Percentiles rank a stretch among this genome's conserved stretches.
phyloP scores from a whole-genome alignment of 169 alveolate species.

The Plasmodium chabaudi region DNA sequence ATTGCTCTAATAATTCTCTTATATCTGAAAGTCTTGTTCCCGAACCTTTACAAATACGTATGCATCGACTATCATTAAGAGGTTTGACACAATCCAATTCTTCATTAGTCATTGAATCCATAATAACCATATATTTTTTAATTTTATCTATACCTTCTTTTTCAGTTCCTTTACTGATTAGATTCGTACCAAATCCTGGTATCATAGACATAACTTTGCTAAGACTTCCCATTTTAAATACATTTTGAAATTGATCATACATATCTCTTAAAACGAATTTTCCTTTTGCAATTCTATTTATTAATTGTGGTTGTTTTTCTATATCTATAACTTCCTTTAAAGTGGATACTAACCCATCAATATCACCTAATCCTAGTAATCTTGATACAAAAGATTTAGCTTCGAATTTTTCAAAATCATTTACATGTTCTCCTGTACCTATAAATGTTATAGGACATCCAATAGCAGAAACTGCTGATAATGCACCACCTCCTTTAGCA shows the following conservation, averaged over 20 bases:
- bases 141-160: conserved; percentile 97
- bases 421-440: conserved; percentile 99
- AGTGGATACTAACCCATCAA: conserved; percentile 95
- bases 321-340: conserved; percentile 96
- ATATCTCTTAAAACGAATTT: conserved; percentile 96
- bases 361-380: conserved; percentile 98
- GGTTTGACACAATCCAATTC: conserved; percentile 95
- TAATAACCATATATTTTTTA: conserved; percentile 95
- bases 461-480: conserved; percentile 98
- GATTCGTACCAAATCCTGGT: conserved; percentile 92
- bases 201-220: conserved; percentile 96
- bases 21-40: conserved; percentile 95
- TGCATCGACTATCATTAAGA: conserved; percentile 92
- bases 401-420: conserved; percentile 98
- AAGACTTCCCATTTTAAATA: conserved; percentile 96
- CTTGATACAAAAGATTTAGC: conserved; percentile 98
- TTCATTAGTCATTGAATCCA: conserved; percentile 97
- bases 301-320: conserved; percentile 95
- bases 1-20: conserved; percentile 93
- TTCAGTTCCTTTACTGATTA: conserved; percentile 95
- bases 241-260: conserved; percentile 96
- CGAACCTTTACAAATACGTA: conserved; percentile 96
- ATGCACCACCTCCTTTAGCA: conserved; percentile 99
- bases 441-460: conserved; percentile 94
- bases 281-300: conserved; percentile 95